Conservation (phyloP, 2,329 filamentous ascomycete species). For the Alternaria novae-zelandiae region DNA sequence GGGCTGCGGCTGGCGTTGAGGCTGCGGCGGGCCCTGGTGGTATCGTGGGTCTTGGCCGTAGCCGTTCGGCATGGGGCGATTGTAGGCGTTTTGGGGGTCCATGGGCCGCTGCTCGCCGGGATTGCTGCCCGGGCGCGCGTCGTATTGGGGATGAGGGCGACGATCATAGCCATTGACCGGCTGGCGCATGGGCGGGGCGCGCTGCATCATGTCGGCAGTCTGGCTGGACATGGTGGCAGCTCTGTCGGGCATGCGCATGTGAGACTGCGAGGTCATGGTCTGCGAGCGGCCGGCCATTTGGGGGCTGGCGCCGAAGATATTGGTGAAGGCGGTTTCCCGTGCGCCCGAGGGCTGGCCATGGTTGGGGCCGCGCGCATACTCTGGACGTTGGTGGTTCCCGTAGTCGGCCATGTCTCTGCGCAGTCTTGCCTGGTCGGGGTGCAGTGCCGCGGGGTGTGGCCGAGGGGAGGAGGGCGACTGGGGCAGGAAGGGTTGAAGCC, state of each 20-base stretch:
- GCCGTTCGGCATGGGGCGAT: constrained; percentile 47
- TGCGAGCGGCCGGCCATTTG: constrained; percentile 79
- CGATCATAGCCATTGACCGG: constrained; percentile 52
- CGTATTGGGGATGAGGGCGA: constrained; percentile 39
- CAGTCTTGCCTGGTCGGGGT: constrained; percentile 12
- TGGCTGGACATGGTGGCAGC: constrained; percentile 70
- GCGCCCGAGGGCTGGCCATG: constrained; percentile 66
- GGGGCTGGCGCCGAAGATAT: constrained; percentile 92
- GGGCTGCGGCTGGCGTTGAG: constrained; percentile 54
- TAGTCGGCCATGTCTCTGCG: constrained; percentile 66
- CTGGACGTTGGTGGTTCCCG: constrained; percentile 66
- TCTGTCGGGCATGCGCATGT: constrained; percentile 68
- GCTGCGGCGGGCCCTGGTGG: constrained; percentile 43
- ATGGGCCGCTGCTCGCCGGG: constrained; percentile 39
- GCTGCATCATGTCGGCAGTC: constrained; percentile 62
- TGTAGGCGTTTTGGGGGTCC: constrained; percentile 33
- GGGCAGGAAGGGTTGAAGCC: constrained; percentile 10
- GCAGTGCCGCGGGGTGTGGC: constrained; percentile 13
- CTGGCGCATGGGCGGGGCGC: constrained; percentile 67
- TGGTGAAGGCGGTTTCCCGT: constrained; percentile 93
- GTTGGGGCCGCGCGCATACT: constrained; percentile 59
- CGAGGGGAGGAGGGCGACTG: constrained; percentile 2
- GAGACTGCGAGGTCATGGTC: constrained; percentile 86
- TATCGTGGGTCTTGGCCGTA: constrained; percentile 46
- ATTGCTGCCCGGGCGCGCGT: constrained; percentile 32